Evolutionary conservation across 768 basidiomycete genomes (phyloP).

Genomic region (Leccinum rimulosum): DNA sequence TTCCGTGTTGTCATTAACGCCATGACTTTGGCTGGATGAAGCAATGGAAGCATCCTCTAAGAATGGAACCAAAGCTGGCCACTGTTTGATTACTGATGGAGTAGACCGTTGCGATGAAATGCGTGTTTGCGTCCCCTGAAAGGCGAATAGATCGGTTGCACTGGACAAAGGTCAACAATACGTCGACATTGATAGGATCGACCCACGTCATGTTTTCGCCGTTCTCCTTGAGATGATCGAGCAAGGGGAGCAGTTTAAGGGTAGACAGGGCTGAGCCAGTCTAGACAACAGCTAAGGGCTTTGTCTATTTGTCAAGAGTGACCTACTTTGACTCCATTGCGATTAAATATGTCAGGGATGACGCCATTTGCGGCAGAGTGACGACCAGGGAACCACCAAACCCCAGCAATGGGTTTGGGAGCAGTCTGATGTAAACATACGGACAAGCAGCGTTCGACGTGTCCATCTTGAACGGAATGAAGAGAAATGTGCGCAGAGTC

Average conservation of each 20-base stretch:
- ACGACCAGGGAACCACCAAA: constrained; percentile 73
- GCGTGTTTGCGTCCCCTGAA: constrained; percentile 65
- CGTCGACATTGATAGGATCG: constrained; percentile 6
- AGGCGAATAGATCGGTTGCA: constrained; percentile 77
- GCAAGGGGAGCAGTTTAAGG: constrained; percentile 63
- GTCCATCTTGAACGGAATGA: constrained; percentile 79
- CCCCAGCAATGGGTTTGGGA: constrained; percentile 39
- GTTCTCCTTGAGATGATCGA: constrained; percentile 71
- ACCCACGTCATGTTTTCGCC: constrained; percentile 63
- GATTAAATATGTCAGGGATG: constrained; percentile 76
- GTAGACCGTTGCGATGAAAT: constrained; percentile 40
- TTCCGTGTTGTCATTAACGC: constrained; percentile 24
- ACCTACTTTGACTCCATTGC: constrained; percentile 62
- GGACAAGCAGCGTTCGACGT: constrained; percentile 46
- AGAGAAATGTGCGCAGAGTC: constrained; percentile 66
- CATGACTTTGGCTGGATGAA: constrained; percentile 38
- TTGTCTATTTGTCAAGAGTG: constrained; percentile 2
- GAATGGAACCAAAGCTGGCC: constrained; percentile 65
- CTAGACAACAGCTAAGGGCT: constrained; percentile 36
- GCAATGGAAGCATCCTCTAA: constrained; percentile 60
- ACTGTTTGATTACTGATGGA: constrained; percentile 60
- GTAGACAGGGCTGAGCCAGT: constrained; percentile 76
- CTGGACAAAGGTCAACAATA: constrained; percentile 38
- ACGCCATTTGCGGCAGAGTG: constrained; percentile 36
- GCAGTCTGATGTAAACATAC: constrained; percentile 25